These are phyloP conservation scores for Urochloa ruziziensis DNA, from an alignment of 176 grass and related monocot genomes.

Conservation along the genomic window DNA sequence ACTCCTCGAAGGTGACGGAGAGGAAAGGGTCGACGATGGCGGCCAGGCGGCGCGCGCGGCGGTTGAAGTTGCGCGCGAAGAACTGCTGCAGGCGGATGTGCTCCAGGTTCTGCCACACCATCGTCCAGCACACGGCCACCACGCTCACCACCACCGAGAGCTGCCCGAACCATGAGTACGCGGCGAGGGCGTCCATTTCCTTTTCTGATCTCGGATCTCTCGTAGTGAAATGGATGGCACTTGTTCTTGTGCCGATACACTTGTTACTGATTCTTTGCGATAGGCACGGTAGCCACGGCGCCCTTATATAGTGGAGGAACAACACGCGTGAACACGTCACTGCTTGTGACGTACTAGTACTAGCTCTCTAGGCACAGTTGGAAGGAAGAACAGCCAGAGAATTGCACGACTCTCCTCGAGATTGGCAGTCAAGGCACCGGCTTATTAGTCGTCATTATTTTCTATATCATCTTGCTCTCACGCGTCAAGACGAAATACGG, in stretches of 20 bases:
- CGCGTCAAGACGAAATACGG: not conserved
- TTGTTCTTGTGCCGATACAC: not conserved
- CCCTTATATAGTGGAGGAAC: not conserved
- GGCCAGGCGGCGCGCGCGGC: not conserved
- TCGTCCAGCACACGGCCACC: not conserved
- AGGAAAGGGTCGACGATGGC: conserved; percentile 23
- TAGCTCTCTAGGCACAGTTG: no score
- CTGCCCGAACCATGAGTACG: not conserved
- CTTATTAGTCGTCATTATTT: no score
- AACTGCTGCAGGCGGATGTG: conserved; percentile 11
- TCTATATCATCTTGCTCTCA: no score
- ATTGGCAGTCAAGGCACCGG: no score
- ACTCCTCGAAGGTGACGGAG: conserved; percentile 9
- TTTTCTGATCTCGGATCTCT: not conserved
- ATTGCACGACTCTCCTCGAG: no score
- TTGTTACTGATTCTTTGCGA: not conserved
- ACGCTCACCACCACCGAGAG: not conserved
- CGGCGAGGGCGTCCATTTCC: not conserved
- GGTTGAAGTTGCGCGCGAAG: not conserved
- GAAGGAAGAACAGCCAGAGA: no score
- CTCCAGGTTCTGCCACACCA: conserved; percentile 21
- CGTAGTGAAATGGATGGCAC: not conserved
- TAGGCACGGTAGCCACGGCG: not conserved
- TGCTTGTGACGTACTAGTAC: no score
- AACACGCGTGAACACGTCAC: no score